A percentile compares a stretch with the other conserved stretches of the same genome.
Evolutionary conservation across 345 rosid species (phyloP).

Genomic region (Rhodamnia argentea): DNA sequence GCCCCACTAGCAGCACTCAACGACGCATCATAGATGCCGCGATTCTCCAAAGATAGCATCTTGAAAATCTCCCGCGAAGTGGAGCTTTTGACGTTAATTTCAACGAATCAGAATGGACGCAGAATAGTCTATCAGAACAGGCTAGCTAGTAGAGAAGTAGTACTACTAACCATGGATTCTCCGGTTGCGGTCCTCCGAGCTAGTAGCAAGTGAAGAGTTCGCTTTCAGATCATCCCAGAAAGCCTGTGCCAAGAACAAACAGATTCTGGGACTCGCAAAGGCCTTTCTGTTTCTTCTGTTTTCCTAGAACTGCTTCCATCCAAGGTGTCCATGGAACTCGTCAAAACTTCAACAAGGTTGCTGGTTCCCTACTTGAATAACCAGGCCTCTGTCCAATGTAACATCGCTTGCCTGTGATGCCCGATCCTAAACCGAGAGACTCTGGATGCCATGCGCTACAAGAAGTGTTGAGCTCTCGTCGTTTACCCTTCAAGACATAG

Average conservation of each 20-base stretch:
- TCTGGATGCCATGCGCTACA: not conserved
- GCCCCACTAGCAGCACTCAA: not conserved
- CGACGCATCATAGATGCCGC: not conserved
- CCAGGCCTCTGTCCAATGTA: not conserved
- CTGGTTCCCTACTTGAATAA: not conserved
- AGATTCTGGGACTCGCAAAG: not conserved
- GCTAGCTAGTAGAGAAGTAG: not conserved
- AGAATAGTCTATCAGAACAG: not conserved
- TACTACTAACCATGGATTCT: not conserved
- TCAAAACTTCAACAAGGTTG: not conserved
- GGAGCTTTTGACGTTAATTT: not conserved
- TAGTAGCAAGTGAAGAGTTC: not conserved
- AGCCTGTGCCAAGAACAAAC: not conserved
- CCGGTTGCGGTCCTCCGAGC: not conserved
- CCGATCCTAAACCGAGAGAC: not conserved
- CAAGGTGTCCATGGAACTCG: not conserved
- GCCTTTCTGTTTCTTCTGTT: not conserved
- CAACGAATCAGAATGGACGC: not conserved
- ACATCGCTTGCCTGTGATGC: not conserved
- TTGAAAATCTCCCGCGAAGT: not conserved
- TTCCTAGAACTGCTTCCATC: not conserved
- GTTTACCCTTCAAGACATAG: not conserved
- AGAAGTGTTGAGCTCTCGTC: not conserved
- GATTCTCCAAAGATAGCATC: not conserved
- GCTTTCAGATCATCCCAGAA: not conserved